These are phyloP conservation scores for Marsdenia floribunda DNA, from an alignment of 257 asterid genomes.

Conservation along the genomic window DNA sequence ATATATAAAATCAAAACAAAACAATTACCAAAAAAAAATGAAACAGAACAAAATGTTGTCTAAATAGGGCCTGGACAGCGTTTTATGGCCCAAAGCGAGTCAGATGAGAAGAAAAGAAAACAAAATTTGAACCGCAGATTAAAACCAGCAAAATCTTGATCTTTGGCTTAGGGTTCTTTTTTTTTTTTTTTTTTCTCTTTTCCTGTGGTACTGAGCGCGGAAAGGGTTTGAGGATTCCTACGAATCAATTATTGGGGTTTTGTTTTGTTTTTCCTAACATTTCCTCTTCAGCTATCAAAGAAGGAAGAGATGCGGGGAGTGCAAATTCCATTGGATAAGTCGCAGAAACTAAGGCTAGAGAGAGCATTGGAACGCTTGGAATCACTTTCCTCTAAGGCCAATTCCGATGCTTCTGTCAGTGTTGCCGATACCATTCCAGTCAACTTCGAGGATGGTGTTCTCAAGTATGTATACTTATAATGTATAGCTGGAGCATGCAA, in stretches of 20 bases:
- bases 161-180: neutral
- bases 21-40: too few relatives aligned
- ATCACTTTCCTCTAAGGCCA: constrained; percentile 54
- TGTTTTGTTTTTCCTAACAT: too few relatives aligned
- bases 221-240: constrained; percentile 26
- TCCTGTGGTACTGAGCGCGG: neutral
- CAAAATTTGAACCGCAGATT: neutral
- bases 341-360: constrained; percentile 64
- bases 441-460: constrained; percentile 78
- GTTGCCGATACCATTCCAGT: constrained; percentile 83
- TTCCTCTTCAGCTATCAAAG: neutral
- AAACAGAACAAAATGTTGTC: too few relatives aligned
- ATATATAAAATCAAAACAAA: too few relatives aligned
- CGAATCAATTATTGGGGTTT: too few relatives aligned
- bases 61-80: too few relatives aligned
- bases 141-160: neutral
- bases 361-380: constrained; percentile 59
- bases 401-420: constrained; percentile 72
- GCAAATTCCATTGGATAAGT: constrained; percentile 54
- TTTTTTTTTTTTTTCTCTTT: too few relatives aligned
- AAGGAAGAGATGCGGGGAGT: constrained; percentile 53
- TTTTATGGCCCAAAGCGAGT: too few relatives aligned
- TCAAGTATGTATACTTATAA: constrained; percentile 41
- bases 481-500: neutral
- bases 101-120: too few relatives aligned